Base-by-base conservation (phyloP, 2,329 filamentous ascomycete species). In the Aureobasidium musti region DNA sequence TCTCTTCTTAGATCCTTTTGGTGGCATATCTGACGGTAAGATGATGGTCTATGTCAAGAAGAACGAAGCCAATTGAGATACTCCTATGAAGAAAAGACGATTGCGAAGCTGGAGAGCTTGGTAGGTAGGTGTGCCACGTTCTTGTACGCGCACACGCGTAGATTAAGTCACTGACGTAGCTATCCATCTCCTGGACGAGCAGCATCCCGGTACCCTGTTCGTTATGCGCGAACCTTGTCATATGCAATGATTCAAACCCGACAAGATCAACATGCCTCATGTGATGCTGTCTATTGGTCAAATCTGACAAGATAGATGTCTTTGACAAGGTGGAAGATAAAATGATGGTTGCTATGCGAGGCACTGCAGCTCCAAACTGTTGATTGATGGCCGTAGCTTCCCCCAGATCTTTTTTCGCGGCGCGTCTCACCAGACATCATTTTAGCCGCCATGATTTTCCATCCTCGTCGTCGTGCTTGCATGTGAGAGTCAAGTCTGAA, bases 401-500 rank as follows among this genome's bases (percentile, higher is more conserved):
- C 59, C 59, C 59, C 59, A 63, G 45, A 63, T 52, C 10, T 52
- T 21, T 41, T 61, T 61, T 61, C 57, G 57, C 43, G 57, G 57
- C 43, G 57, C 43, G 23, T 59, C 39, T 30, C n/a, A 23, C 41
- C 30, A 47, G 26, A 26, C 4, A 47, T 23, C n/a, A 41, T 37
- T 19, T 35, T 37, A 61, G 39, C 56, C 56, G 56, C 56, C 56
- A 23, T 49, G 39, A 37, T 17, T 37, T 28, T 19, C 8, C 17
- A 57, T 17, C 30, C 2, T 37, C 13, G 2, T 61, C n/a, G 13
- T 26, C n/a, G 21, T 3, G 6, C 17, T 37, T 28, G 17, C n/a
- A n/a, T 49, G 57, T 11, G 17, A 21, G 1, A 11, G 19, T 59
- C 54, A 33, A 49, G 28, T 26, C n/a, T 37, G 19, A 1, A 26